Percentiles rank a stretch among this genome's conserved stretches.
Evolutionary conservation across 495 filamentous ascomycete genomes (phyloP).

Genomic region (Lasiosphaeria hispida): DNA sequence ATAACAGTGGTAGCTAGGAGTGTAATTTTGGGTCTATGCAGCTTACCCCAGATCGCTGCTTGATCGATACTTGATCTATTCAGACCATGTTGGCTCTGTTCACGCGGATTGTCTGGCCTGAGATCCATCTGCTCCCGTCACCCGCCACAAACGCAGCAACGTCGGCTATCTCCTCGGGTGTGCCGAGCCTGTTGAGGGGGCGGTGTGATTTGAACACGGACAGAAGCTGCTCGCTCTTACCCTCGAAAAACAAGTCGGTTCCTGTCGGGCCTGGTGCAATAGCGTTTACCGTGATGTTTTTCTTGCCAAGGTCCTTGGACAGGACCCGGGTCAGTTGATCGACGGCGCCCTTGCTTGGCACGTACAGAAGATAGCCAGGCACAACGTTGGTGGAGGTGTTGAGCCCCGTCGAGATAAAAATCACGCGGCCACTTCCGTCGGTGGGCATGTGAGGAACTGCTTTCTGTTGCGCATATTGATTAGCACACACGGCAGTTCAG

Average conservation of each 20-base stretch:
- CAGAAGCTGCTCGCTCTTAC: slow-evolving; percentile 59
- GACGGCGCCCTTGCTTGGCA: slow-evolving; percentile 63
- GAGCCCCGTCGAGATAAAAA: slow-evolving; percentile 60
- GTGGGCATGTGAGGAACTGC: slow-evolving; percentile 59
- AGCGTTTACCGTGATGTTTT: slow-evolving; percentile 61
- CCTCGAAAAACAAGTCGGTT: slow-evolving; percentile 64
- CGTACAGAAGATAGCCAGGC: slow-evolving; percentile 63
- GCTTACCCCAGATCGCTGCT: not conserved
- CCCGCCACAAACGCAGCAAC: slow-evolving; percentile 54
- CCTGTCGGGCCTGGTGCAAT: slow-evolving; percentile 64
- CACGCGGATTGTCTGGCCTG: slow-evolving; percentile 60
- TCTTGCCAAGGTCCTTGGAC: slow-evolving; percentile 61
- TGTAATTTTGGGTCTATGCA: not conserved
- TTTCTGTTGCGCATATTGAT: slow-evolving; percentile 39
- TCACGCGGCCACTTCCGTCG: slow-evolving; percentile 48
- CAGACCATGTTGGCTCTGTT: slow-evolving; percentile 55
- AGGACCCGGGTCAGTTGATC: slow-evolving; percentile 66
- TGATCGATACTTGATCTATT: slow-evolving; percentile 16
- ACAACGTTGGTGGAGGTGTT: slow-evolving; percentile 44
- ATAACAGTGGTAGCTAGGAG: not conserved
- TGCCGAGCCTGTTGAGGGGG: slow-evolving; percentile 56
- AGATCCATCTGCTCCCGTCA: slow-evolving; percentile 57
- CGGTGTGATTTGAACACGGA: slow-evolving; percentile 51
- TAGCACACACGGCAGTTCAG: not conserved
- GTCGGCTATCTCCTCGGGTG: slow-evolving; percentile 61